Evolutionary conservation across 1,139 yeast genomes (phyloP).

Genomic region (Debaryomyces robertsiae): DNA sequence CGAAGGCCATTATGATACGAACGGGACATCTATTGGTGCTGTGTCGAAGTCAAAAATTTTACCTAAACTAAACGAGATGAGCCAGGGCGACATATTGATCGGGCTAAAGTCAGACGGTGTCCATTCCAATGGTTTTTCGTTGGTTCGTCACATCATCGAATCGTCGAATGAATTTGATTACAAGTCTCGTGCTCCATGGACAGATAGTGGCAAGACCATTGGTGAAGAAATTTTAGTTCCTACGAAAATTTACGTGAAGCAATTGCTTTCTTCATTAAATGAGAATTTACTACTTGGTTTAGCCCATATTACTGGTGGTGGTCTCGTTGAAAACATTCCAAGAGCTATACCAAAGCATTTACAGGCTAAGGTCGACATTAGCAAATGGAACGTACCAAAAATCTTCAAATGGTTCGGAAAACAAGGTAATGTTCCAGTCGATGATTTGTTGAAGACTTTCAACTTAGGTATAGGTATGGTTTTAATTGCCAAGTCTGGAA

Average conservation of each 20-base stretch:
- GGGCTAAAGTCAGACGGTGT: slow-evolving; percentile 92
- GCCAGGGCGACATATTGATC: slow-evolving; percentile 75
- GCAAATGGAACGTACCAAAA: slow-evolving; percentile 79
- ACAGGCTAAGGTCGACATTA: slow-evolving; percentile 79
- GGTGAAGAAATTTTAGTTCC: slow-evolving; percentile 90
- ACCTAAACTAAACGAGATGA: slow-evolving; percentile 70
- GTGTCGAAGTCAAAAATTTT: slow-evolving; percentile 75
- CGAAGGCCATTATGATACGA: slow-evolving; percentile 94
- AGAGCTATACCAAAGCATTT: slow-evolving; percentile 84
- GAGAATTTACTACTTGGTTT: slow-evolving; percentile 76
- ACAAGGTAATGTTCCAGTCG: slow-evolving; percentile 85
- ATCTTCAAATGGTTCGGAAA: slow-evolving; percentile 94
- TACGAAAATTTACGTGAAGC: slow-evolving; percentile 92
- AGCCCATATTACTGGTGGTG: slow-evolving; percentile 99
- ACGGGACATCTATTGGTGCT: slow-evolving; percentile 99
- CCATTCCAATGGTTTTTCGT: slow-evolving; percentile 95
- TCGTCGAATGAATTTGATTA: slow-evolving; percentile 67
- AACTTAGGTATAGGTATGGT: slow-evolving; percentile 99
- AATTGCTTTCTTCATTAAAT: slow-evolving; percentile 72
- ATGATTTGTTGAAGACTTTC: slow-evolving; percentile 85
- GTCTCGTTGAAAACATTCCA: slow-evolving; percentile 93
- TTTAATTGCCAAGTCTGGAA: slow-evolving; percentile 67
- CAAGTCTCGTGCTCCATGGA: slow-evolving; percentile 84
- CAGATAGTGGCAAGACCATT: slow-evolving; percentile 62
- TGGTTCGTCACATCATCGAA: slow-evolving; percentile 93